A percentile compares a stretch with the other conserved stretches of the same genome.
These are phyloP conservation scores for Butyriboletus regius DNA, from an alignment of 1,284 basidiomycete species.

Conservation along the genomic window DNA sequence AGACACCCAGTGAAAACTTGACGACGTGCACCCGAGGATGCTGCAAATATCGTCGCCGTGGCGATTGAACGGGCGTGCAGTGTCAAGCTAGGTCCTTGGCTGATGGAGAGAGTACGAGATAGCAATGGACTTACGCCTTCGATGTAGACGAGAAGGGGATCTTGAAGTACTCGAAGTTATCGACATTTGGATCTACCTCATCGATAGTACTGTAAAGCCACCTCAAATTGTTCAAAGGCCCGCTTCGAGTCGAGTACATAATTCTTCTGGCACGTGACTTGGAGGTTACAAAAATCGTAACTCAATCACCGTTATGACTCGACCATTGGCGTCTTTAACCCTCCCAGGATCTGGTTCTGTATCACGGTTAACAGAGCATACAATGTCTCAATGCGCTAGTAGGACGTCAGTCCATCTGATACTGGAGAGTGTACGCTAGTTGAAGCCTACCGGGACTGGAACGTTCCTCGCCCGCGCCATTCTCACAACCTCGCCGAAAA, in stretches of 20 bases:
- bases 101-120: too few relatives aligned
- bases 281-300: background rate
- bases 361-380: constrained; percentile 46
- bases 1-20: too few relatives aligned
- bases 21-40: background rate
- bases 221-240: background rate
- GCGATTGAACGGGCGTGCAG: background rate
- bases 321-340: constrained; percentile 11
- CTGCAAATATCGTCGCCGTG: background rate
- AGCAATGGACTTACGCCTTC: background rate
- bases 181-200: background rate
- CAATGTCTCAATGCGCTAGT: constrained; percentile 45
- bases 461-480: constrained; percentile 44
- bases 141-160: background rate
- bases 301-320: background rate
- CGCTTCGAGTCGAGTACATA: background rate
- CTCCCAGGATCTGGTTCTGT: constrained; percentile 44
- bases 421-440: background rate
- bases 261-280: constrained; percentile 6
- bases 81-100: background rate
- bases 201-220: background rate
- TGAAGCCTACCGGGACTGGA: constrained; percentile 45
- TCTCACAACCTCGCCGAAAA: constrained; percentile 54
- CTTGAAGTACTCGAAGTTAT: background rate
- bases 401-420: background rate